A percentile compares a stretch with the other conserved stretches of the same genome.
phyloP scores from a whole-genome alignment of 148 eudicot genomes.

The Vaccinium corymbosum region DNA sequence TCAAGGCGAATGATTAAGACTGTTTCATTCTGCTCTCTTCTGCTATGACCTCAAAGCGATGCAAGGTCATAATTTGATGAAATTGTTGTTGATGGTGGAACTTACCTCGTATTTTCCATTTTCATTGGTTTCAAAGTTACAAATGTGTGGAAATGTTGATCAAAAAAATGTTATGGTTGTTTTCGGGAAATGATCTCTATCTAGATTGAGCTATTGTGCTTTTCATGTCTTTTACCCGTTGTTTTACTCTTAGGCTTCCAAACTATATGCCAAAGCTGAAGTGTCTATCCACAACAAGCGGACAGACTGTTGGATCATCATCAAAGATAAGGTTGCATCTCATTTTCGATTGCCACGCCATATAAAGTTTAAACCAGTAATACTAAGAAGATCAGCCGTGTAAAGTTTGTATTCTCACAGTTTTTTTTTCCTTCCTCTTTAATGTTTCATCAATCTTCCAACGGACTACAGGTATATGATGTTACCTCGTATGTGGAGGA shows the following conservation, averaged over 20 bases:
- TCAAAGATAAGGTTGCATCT: conserved; percentile 71
- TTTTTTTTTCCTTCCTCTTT: neutral
- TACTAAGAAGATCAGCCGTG: neutral
- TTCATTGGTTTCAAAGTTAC: neutral
- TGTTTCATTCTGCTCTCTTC: neutral
- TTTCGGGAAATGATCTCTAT: neutral
- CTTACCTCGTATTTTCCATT: neutral
- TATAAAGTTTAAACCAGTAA: neutral
- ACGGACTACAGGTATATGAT: conserved; percentile 68
- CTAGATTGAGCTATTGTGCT: conserved; percentile 3
- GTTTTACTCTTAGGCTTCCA: conserved; percentile 36
- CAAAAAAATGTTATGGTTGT: neutral
- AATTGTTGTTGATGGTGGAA: neutral
- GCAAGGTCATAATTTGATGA: neutral
- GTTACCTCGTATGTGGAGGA: conserved; percentile 93
- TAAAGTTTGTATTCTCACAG: neutral
- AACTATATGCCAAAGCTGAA: conserved; percentile 61
- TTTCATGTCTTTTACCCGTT: neutral
- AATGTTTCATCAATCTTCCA: neutral
- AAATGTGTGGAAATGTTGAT: neutral
- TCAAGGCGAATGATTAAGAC: neutral
- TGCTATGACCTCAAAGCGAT: neutral
- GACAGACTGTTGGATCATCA: conserved; percentile 96
- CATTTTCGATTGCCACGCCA: neutral
- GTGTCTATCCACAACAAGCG: conserved; percentile 75